A percentile compares a stretch with the other conserved stretches of the same genome.
Conservation (phyloP, 352 stramenopile species). For the Pythium oligandrum region DNA sequence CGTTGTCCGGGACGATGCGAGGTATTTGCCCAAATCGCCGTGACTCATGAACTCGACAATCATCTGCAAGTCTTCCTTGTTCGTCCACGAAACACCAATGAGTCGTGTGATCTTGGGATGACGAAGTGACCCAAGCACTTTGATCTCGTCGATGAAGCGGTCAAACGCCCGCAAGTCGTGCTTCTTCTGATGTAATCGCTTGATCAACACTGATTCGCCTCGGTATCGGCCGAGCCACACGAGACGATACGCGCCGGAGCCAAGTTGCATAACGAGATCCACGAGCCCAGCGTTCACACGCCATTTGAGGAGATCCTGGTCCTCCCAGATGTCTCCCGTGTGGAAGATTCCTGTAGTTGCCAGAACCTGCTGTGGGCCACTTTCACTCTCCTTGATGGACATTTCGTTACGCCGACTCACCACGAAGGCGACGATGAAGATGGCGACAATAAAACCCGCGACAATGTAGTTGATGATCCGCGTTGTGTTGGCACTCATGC, state of each 20-base stretch:
- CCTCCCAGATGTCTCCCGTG: conserved; percentile 18
- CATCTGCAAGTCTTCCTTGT: conserved; percentile 48
- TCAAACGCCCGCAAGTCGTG: conserved; percentile 9
- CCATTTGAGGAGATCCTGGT: conserved; percentile 15
- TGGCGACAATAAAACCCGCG: neutral
- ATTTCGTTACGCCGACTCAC: neutral
- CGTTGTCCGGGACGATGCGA: conserved; percentile 29
- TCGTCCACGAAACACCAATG: conserved; percentile 70
- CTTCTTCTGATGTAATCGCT: conserved; percentile 20
- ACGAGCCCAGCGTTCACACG: conserved; percentile 19
- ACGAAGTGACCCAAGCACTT: conserved; percentile 49
- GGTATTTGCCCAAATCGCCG: conserved; percentile 52
- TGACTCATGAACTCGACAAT: conserved; percentile 73
- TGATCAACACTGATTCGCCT: conserved; percentile 16
- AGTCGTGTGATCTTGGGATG: conserved; percentile 81
- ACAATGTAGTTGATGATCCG: neutral
- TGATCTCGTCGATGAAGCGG: conserved; percentile 68
- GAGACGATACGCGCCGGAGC: conserved; percentile 11
- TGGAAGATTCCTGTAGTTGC: conserved; percentile 6
- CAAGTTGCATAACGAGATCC: conserved; percentile 22
- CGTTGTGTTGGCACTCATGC: too few species aligned
- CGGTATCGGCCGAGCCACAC: conserved; percentile 17
- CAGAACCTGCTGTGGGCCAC: conserved; percentile 3
- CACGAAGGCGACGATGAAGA: neutral
- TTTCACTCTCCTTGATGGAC: too few species aligned